Conservation (phyloP, 352 stramenopile species). For the Albugo laibachii region DNA sequence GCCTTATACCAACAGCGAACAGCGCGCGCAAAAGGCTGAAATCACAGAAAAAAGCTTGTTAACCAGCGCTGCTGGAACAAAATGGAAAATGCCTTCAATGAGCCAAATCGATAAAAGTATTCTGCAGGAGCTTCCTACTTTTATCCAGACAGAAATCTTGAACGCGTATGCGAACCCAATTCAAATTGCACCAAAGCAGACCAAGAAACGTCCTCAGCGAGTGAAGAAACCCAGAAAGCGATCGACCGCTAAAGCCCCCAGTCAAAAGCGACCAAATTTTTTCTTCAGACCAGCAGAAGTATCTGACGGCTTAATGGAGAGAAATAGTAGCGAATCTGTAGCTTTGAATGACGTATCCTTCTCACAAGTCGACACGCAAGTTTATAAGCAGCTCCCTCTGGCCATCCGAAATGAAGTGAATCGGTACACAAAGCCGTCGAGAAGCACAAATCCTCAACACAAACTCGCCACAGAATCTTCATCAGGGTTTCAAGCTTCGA, state of each 20-base stretch:
- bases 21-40: too few relatives aligned
- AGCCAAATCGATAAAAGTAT: conserved; percentile 44
- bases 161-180: conserved; percentile 7
- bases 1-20: too few relatives aligned
- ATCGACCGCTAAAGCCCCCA: neutral
- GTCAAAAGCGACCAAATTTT: too few relatives aligned
- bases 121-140: conserved; percentile 28
- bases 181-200: conserved; percentile 9
- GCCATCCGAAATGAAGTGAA: conserved; percentile 49
- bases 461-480: too few relatives aligned
- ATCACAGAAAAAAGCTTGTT: too few relatives aligned
- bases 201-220: conserved; percentile 15
- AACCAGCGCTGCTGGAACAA: too few relatives aligned
- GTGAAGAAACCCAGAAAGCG: conserved; percentile 2
- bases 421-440: conserved; percentile 26
- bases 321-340: too few relatives aligned
- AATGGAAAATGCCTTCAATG: too few relatives aligned
- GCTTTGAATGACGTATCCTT: conserved; percentile 44
- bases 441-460: too few relatives aligned
- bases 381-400: conserved; percentile 51
- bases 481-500: too few relatives aligned
- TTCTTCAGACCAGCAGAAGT: too few relatives aligned
- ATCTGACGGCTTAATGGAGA: too few relatives aligned
- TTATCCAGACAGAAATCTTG: conserved; percentile 39
- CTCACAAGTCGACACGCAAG: conserved; percentile 60